Evolutionary conservation across 495 filamentous ascomycete genomes (phyloP).

Genomic region (Neurospora sp.): DNA sequence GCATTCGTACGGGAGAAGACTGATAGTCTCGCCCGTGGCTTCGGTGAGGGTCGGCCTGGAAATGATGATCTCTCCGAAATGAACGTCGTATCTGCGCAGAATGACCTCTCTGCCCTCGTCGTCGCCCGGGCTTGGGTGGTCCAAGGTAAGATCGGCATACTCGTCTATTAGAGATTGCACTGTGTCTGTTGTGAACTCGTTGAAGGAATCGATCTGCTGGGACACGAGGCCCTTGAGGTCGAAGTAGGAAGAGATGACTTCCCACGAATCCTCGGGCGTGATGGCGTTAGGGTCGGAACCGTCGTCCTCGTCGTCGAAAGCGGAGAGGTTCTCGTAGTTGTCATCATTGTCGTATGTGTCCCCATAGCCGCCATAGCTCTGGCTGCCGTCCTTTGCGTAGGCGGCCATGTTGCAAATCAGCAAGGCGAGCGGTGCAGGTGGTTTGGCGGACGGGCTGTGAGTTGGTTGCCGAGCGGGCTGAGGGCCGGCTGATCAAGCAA

Average conservation of each 20-base stretch:
- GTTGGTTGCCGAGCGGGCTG: not conserved
- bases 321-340: conserved; percentile 50
- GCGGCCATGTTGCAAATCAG: conserved; percentile 13
- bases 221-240: conserved; percentile 90
- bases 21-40: conserved; percentile 73
- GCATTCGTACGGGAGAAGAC: conserved; percentile 83
- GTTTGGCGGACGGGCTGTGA: not conserved
- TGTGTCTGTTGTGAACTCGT: conserved; percentile 86
- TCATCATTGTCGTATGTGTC: conserved; percentile 33
- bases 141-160: conserved; percentile 76
- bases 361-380: conserved; percentile 14
- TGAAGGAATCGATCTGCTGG: conserved; percentile 95
- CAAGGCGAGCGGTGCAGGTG: not conserved
- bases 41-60: conserved; percentile 82
- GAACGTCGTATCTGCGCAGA: conserved; percentile 83
- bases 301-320: conserved; percentile 58
- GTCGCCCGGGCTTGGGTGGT: conserved; percentile 68
- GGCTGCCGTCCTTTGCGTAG: conserved; percentile 11
- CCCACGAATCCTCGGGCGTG: conserved; percentile 93
- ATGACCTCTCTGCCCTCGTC: conserved; percentile 64
- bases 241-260: conserved; percentile 93
- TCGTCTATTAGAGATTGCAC: conserved; percentile 89
- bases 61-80: conserved; percentile 77
- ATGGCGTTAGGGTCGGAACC: conserved; percentile 78
- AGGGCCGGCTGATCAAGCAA: not conserved